A percentile compares a stretch with the other conserved stretches of the same genome.
phyloP scores from a whole-genome alignment of 2,329 filamentous ascomycete genomes.

The Phaeosphaeria sp. region DNA sequence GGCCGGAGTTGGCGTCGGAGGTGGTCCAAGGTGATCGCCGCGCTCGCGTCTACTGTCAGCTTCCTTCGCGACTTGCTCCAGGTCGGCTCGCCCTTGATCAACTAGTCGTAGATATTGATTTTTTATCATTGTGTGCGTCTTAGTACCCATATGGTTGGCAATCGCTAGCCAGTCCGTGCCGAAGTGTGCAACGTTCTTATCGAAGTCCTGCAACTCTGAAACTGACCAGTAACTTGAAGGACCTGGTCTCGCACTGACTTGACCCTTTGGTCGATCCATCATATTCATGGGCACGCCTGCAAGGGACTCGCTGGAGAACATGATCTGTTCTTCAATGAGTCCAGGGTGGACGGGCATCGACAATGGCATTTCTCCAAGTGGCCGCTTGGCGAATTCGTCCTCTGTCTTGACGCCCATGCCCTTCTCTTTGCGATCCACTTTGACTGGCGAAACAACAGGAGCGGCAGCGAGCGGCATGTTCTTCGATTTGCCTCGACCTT shows the following conservation, averaged over 20 bases:
- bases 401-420: slow-evolving; percentile 41
- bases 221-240: slow-evolving; percentile 89
- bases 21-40: slow-evolving; percentile 56
- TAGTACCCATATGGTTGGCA: slow-evolving; percentile 80
- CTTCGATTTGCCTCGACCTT: slow-evolving; percentile 51
- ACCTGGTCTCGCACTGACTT: slow-evolving; percentile 58
- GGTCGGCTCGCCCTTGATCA: slow-evolving; percentile 52
- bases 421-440: slow-evolving; percentile 44
- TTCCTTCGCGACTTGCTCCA: slow-evolving; percentile 50
- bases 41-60: slow-evolving; percentile 51
- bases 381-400: slow-evolving; percentile 39
- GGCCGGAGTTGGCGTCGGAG: slow-evolving; percentile 57
- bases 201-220: slow-evolving; percentile 79
- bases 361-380: slow-evolving; percentile 37
- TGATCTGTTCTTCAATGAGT: slow-evolving; percentile 36
- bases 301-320: slow-evolving; percentile 28
- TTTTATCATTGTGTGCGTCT: slow-evolving; percentile 81
- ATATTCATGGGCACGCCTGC: slow-evolving; percentile 32
- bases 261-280: slow-evolving; percentile 43
- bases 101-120: slow-evolving; percentile 58
- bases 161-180: slow-evolving; percentile 81
- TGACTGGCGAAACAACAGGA: slow-evolving; percentile 44
- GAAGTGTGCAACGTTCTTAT: slow-evolving; percentile 73
- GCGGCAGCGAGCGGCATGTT: slow-evolving; percentile 50
- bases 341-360: slow-evolving; percentile 32